Evolutionary conservation across 1,284 basidiomycete genomes (phyloP).

Genomic region (Papiliotrema laurentii): DNA sequence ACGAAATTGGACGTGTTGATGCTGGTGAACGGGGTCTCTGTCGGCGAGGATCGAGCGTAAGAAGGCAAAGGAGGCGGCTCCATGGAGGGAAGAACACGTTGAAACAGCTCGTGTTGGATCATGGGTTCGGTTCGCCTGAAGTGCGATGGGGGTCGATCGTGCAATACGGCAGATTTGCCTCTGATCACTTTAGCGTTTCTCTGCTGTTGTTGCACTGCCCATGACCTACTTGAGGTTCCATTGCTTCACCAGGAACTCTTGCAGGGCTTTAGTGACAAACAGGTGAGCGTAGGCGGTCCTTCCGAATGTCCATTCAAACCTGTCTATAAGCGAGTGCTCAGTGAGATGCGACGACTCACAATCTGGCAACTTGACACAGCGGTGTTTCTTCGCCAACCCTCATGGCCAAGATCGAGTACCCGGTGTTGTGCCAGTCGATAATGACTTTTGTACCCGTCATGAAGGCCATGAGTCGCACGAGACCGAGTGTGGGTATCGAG

Average conservation of each 20-base stretch:
- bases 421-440: slow-evolving; percentile 99
- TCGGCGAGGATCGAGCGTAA: slow-evolving; percentile 39
- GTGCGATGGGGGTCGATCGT: slow-evolving; percentile 79
- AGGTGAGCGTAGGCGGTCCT: slow-evolving; percentile 78
- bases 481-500: slow-evolving; percentile 84
- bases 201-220: slow-evolving; percentile 39
- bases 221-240: slow-evolving; percentile 66
- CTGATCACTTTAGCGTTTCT: slow-evolving; percentile 49
- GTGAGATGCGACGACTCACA: slow-evolving; percentile 50
- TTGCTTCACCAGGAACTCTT: slow-evolving; percentile 60
- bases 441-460: slow-evolving; percentile 75
- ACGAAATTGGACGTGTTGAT: slow-evolving; percentile 48
- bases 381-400: slow-evolving; percentile 64
- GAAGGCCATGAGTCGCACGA: slow-evolving; percentile 70
- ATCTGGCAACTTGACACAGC: slow-evolving; percentile 69
- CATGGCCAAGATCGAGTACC: slow-evolving; percentile 86
- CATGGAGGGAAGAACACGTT: not conserved
- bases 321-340: slow-evolving; percentile 37
- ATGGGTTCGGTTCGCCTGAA: slow-evolving; percentile 67
- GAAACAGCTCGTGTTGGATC: slow-evolving; percentile 56
- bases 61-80: slow-evolving; percentile 17
- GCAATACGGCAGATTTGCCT: slow-evolving; percentile 69
- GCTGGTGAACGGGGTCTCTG: slow-evolving; percentile 19
- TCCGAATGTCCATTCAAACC: slow-evolving; percentile 79
- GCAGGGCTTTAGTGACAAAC: slow-evolving; percentile 90